phyloP scores from a whole-genome alignment of 805 yeast species.

The Maudiozyma serrabonitensis region DNA sequence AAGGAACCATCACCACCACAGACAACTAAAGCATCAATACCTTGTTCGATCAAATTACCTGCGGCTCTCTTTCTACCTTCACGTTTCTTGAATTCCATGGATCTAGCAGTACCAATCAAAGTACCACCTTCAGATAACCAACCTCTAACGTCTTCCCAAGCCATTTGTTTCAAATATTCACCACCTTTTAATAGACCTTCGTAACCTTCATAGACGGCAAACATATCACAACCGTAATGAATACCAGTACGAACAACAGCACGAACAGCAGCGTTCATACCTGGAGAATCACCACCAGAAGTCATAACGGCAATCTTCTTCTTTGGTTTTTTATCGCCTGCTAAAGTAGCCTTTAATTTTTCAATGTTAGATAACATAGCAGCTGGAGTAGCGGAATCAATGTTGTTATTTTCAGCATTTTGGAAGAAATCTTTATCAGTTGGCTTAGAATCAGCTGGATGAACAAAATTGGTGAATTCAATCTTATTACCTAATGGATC shows the following conservation, averaged over 20 bases:
- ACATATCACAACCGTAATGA: constrained; percentile 78
- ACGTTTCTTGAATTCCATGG: constrained; percentile 74
- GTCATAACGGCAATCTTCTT: constrained; percentile 83
- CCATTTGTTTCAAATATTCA: constrained; percentile 60
- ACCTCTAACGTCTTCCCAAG: constrained; percentile 93
- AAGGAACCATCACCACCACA: constrained; percentile 99
- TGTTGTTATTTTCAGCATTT: constrained; percentile 8
- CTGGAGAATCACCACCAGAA: constrained; percentile 98
- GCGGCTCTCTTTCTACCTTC: constrained; percentile 79
- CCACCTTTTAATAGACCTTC: constrained; percentile 90
- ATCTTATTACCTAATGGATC: constrained; percentile 63
- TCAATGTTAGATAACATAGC: constrained; percentile 6
- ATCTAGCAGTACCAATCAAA: constrained; percentile 91
- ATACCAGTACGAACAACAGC: constrained; percentile 94
- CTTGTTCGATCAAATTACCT: constrained; percentile 70
- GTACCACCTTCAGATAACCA: constrained; percentile 93
- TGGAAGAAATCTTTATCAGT: constrained; percentile 18
- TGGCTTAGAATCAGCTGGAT: constrained; percentile 30
- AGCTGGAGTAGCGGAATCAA: constrained; percentile 8
- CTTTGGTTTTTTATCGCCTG: constrained; percentile 12
- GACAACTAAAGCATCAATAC: constrained; percentile 90
- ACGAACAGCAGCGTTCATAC: constrained; percentile 94
- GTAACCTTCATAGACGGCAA: constrained; percentile 89
- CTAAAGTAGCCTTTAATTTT: constrained; percentile 12
- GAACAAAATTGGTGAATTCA: constrained; percentile 42